phyloP scores from a whole-genome alignment of 495 filamentous ascomycete genomes.

The Hypoxylon fuscum region DNA sequence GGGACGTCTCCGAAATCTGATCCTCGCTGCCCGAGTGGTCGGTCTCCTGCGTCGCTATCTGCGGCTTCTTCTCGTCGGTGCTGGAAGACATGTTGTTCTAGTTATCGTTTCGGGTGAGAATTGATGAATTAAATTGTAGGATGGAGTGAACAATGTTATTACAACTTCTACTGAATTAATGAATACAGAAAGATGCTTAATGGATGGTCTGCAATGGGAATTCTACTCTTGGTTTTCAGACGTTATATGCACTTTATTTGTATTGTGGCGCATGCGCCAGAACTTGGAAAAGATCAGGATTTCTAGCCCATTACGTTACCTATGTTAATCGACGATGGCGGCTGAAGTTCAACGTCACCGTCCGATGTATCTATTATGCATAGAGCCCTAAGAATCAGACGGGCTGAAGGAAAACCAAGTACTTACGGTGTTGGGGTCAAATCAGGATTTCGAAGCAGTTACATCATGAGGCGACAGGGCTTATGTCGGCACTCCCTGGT shows the following conservation, averaged over 20 bases:
- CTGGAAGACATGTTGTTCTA: slow-evolving; percentile 35
- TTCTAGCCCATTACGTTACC: slow-evolving; percentile 20
- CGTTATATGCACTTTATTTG: slow-evolving; percentile 26
- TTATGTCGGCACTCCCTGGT: slow-evolving; percentile 6
- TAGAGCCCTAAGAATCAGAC: background rate
- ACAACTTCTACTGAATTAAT: too few relatives aligned
- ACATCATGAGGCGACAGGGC: slow-evolving; percentile 34
- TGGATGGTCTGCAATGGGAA: too few relatives aligned
- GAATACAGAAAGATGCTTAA: too few relatives aligned
- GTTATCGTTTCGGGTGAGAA: background rate
- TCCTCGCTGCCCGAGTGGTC: slow-evolving; percentile 42
- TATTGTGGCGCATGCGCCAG: slow-evolving; percentile 8
- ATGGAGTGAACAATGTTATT: background rate
- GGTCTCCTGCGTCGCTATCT: slow-evolving; percentile 24
- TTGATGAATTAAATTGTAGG: background rate
- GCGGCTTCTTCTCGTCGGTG: slow-evolving; percentile 28
- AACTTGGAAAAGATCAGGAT: slow-evolving; percentile 25
- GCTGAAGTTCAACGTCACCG: slow-evolving; percentile 32
- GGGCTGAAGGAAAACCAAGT: background rate
- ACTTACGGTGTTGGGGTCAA: slow-evolving; percentile 17
- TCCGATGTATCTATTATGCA: slow-evolving; percentile 12
- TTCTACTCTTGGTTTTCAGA: too few relatives aligned
- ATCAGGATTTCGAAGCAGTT: slow-evolving; percentile 36
- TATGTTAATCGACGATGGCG: slow-evolving; percentile 33
- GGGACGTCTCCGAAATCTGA: slow-evolving; percentile 57